phyloP scores from a whole-genome alignment of 2,329 filamentous ascomycete genomes.

The Epichloe gansuensis region DNA sequence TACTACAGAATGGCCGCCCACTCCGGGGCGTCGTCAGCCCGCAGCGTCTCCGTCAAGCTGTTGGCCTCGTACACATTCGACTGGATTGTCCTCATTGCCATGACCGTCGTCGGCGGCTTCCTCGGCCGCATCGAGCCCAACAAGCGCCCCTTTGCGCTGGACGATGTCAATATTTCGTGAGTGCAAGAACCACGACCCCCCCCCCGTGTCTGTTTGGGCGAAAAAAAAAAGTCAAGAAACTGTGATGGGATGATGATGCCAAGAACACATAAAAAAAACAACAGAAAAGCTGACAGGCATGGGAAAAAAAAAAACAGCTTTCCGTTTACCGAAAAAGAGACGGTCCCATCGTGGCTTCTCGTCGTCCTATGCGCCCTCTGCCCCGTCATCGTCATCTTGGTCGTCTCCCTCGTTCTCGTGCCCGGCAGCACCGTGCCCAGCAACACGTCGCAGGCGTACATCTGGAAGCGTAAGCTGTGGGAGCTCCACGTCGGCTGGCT shows the following conservation, averaged over 20 bases:
- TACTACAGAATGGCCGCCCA: constrained; percentile 18
- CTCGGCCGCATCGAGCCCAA: constrained; percentile 50
- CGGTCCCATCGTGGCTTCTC: constrained; percentile 54
- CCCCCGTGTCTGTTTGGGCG: background rate
- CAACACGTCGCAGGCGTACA: constrained; percentile 46
- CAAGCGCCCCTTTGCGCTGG: constrained; percentile 56
- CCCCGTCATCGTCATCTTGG: constrained; percentile 54
- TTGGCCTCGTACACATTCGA: constrained; percentile 60
- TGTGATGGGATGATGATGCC: too few relatives aligned
- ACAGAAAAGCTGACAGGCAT: background rate
- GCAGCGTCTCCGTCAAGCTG: constrained; percentile 20
- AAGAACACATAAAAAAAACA: too few relatives aligned
- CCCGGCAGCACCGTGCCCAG: constrained; percentile 56
- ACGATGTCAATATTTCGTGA: constrained; percentile 62
- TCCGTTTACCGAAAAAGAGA: constrained; percentile 57
- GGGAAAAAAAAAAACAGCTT: constrained; percentile 37
- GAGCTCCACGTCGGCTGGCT: constrained; percentile 80
- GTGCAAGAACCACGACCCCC: constrained; percentile 11
- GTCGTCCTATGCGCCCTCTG: constrained; percentile 48
- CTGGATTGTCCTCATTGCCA: constrained; percentile 54
- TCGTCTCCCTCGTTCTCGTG: constrained; percentile 57
- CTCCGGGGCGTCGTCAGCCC: constrained; percentile 10
- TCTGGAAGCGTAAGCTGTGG: constrained; percentile 79
- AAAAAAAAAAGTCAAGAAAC: too few relatives aligned
- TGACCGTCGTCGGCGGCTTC: constrained; percentile 44